A percentile compares a stretch with the other conserved stretches of the same genome.
Conservation (phyloP, 140 eudicot genomes). For the Bidens hawaiensis region DNA sequence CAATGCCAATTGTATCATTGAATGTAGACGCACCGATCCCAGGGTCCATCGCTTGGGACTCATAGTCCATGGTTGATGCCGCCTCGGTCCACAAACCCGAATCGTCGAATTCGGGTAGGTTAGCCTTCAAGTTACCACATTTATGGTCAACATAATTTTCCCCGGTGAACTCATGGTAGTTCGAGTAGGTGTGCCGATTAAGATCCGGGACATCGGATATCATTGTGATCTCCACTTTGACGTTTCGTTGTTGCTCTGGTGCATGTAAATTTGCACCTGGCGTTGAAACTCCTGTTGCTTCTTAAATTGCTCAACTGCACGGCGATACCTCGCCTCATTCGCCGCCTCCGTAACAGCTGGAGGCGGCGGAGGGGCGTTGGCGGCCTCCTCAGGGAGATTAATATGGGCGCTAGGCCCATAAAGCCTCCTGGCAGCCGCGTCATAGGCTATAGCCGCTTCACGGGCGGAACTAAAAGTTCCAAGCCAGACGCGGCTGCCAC, state of each 20-base stretch:
- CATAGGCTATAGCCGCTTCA: slow-evolving; percentile 76
- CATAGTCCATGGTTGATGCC: slow-evolving; percentile 34
- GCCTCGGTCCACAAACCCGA: slow-evolving; percentile 60
- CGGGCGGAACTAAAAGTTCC: slow-evolving; percentile 71
- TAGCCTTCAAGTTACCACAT: slow-evolving; percentile 22
- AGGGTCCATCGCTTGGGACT: slow-evolving; percentile 40
- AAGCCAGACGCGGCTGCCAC: slow-evolving; percentile 80
- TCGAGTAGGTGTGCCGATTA: slow-evolving; percentile 6
- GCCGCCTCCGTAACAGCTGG: slow-evolving; percentile 18
- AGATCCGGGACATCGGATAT: slow-evolving; percentile 21
- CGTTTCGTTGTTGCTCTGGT: background rate
- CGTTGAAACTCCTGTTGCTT: slow-evolving; percentile 34
- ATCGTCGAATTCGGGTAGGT: slow-evolving; percentile 56
- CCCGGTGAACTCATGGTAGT: slow-evolving; percentile 6
- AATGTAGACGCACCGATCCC: slow-evolving; percentile 23
- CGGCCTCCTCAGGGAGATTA: slow-evolving; percentile 46
- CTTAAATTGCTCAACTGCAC: slow-evolving; percentile 22
- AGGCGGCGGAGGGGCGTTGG: slow-evolving; percentile 15
- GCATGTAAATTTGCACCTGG: slow-evolving; percentile 28
- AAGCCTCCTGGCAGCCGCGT: slow-evolving; percentile 66
- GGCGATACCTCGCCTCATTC: slow-evolving; percentile 28
- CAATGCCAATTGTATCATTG: slow-evolving; percentile 36
- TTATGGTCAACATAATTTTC: slow-evolving; percentile 16
- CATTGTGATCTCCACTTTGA: background rate
- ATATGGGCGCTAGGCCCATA: slow-evolving; percentile 65